Base-by-base conservation (phyloP, 108 stramenopile genomes). In the Discostella pseudostelligera region DNA sequence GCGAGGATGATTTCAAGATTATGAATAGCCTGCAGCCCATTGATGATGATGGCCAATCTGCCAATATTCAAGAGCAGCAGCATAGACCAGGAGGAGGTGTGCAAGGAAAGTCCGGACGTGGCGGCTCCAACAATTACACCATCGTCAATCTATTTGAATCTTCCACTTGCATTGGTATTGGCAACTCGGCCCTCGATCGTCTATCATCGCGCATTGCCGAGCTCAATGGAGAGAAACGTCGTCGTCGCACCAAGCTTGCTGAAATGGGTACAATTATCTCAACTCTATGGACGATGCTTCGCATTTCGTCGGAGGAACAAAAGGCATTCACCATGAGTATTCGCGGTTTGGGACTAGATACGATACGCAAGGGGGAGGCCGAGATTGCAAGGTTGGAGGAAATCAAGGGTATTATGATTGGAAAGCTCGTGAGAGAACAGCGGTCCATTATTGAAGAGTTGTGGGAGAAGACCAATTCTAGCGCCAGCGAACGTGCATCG, bases 391-490 rank as follows among this genome's bases (percentile, higher is more conserved):
- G 96, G 11, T 76, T 97, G 24, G 55, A 84, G 59, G 58, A 76
- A 28, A 61, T 96, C 35, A 97, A 97, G 80, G 49, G 62, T 9
- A 71, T 82, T 62, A 95, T 87, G 92, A 85, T 94, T 61, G 93
- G 90, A 9, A 80, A 85, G 36, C 87, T 97, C 13, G 83, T 97
- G 58, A 66, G 70, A 16, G 92, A 94, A 24, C 86, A 93, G 16
- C 79, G 96, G 11, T 63, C 75, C 14, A 73, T 24, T 3, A 96
- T 97, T 62, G 58, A 65, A 50, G 71, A 69, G 3, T 85, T 97
- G 8, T 97, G 96, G 96, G 81, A 89, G 14, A 84, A 91, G 72
- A 94, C 89, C n/a, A 83, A 89, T 50, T 76, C 87, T n/a, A 67
- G 80, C 4, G 62, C 67, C 11, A 55, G 55, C 9, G 79, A 86